Conservation (phyloP, 257 asterid species). For the Handroanthus guayacan region DNA sequence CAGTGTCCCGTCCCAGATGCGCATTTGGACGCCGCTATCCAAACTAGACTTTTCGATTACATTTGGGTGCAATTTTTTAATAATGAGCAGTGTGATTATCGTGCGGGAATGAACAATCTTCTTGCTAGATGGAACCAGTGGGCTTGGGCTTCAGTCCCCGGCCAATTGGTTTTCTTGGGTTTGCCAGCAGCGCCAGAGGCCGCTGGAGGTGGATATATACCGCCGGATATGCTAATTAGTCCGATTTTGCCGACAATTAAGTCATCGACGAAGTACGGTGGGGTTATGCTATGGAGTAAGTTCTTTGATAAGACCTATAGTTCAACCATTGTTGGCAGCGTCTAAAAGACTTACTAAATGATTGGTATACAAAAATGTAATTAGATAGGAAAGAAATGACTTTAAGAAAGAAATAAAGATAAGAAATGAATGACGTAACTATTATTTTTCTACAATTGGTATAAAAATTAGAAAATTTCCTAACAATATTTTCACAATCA, state of each 20-base stretch:
- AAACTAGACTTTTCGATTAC: constrained; percentile 59
- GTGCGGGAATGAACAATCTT: constrained; percentile 36
- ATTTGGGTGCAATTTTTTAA: constrained; percentile 77
- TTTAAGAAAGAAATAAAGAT: no score
- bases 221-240: constrained; percentile 43
- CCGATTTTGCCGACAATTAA: constrained; percentile 56
- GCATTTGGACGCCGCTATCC: constrained; percentile 44
- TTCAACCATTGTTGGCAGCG: constrained; percentile 32
- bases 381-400: no score
- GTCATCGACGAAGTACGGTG: constrained; percentile 56
- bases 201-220: constrained; percentile 55
- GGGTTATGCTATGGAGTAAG: constrained; percentile 69
- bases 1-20: constrained; percentile 58
- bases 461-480: no score
- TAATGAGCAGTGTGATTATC: constrained; percentile 52
- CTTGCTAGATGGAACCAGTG: constrained; percentile 53
- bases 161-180: constrained; percentile 55
- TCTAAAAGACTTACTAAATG: background rate
- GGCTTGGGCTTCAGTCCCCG: constrained; percentile 41
- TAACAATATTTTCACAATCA: no score
- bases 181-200: constrained; percentile 57
- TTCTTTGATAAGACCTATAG: constrained; percentile 49
- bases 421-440: no score
- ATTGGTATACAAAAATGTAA: no score
- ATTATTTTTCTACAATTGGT: no score